Conservation (phyloP, 768 basidiomycete genomes). For the Tubosaeta brunneosetosa region DNA sequence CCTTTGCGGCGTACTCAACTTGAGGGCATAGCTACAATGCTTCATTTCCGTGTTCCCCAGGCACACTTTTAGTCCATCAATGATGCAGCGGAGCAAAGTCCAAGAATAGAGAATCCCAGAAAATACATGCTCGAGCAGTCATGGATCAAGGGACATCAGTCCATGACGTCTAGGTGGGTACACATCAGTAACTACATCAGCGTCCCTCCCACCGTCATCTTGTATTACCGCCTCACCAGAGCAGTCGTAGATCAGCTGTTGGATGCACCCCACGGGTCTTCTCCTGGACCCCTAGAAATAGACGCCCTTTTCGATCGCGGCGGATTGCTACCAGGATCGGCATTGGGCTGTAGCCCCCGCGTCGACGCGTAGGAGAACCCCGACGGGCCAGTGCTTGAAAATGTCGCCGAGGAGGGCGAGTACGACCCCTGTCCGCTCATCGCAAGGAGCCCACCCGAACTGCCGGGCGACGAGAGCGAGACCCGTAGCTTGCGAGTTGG, state of each 20-base stretch:
- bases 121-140: not conserved
- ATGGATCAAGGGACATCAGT: not conserved
- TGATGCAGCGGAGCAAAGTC: not conserved
- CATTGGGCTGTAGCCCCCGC: conserved; percentile 11
- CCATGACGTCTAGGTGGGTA: not conserved
- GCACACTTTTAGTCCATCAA: too few relatives aligned
- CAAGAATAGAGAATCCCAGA: not conserved
- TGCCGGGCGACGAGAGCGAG: conserved; percentile 19
- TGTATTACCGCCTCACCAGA: not conserved
- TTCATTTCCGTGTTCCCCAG: not conserved
- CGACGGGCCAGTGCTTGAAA: conserved; percentile 9
- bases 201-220: not conserved
- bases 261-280: conserved; percentile 12
- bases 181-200: not conserved
- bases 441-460: conserved; percentile 12
- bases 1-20: too few relatives aligned
- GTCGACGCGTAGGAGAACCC: conserved; percentile 13
- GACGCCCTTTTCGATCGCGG: conserved; percentile 11
- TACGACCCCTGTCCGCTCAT: conserved; percentile 16
- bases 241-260: conserved; percentile 6
- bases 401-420: conserved; percentile 13
- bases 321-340: conserved; percentile 3
- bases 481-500: conserved; percentile 33
- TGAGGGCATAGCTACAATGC: not conserved
- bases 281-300: conserved; percentile 12